Percentiles rank a stretch among this genome's conserved stretches.
Evolutionary conservation across 495 filamentous ascomycete species (phyloP).

Genomic region (Glutinoglossum americanum): DNA sequence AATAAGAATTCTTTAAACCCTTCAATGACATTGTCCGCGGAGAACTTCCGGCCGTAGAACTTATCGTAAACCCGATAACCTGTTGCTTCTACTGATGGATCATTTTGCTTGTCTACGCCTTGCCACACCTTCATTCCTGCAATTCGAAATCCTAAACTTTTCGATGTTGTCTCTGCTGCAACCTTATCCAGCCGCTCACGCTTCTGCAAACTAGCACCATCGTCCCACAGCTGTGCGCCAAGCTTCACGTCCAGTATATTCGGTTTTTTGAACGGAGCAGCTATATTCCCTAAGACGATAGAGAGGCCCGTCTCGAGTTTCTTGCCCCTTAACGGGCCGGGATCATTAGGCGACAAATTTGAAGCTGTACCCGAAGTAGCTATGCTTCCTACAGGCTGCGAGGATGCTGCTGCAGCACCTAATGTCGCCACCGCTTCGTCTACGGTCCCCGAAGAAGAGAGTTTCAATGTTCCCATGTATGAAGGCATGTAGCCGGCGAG

Average conservation of each 20-base stretch:
- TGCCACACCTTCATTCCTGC: slow-evolving; percentile 89
- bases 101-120: slow-evolving; percentile 21
- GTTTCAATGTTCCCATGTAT: slow-evolving; percentile 55
- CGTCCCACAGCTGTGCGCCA: slow-evolving; percentile 67
- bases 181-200: slow-evolving; percentile 60
- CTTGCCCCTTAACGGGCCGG: slow-evolving; percentile 14
- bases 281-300: slow-evolving; percentile 73
- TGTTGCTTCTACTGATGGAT: slow-evolving; percentile 24
- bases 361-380: slow-evolving; percentile 12
- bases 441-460: slow-evolving; percentile 21
- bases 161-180: slow-evolving; percentile 56
- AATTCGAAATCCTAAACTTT: slow-evolving; percentile 63
- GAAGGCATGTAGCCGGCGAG: slow-evolving; percentile 66
- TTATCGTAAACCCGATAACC: slow-evolving; percentile 69
- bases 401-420: neutral
- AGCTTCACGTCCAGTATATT: slow-evolving; percentile 95
- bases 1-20: slow-evolving; percentile 61
- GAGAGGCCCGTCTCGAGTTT: slow-evolving; percentile 42
- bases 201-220: slow-evolving; percentile 59
- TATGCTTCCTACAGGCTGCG: slow-evolving; percentile 1
- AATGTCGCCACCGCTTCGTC: slow-evolving; percentile 4
- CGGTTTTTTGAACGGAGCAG: slow-evolving; percentile 58
- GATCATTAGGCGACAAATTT: slow-evolving; percentile 17
- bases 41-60: slow-evolving; percentile 62
- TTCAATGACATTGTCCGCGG: slow-evolving; percentile 42